These are phyloP conservation scores for Malus hybrid DNA, from an alignment of 331 rosid genomes.

Conservation along the genomic window DNA sequence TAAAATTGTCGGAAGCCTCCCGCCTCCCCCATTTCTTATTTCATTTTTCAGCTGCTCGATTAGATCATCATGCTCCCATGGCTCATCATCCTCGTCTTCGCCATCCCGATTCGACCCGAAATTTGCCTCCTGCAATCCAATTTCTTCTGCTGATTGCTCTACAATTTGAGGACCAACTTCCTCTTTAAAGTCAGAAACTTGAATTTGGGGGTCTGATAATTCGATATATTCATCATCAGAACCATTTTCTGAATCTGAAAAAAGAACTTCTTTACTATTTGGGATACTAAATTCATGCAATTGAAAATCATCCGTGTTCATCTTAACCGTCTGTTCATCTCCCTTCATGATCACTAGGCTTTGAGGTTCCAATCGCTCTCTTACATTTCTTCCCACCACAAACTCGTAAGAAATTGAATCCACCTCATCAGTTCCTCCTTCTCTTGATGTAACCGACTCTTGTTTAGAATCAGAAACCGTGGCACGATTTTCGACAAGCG, in stretches of 20 bases:
- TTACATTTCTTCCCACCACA: conserved; percentile 17
- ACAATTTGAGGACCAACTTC: neutral
- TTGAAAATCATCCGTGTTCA: neutral
- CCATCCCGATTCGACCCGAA: conserved; percentile 22
- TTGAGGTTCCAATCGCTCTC: conserved; percentile 15
- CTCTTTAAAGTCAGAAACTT: conserved; percentile 1
- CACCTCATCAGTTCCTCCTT: neutral
- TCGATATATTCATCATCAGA: conserved; percentile 28
- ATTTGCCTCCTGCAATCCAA: conserved; percentile 13
- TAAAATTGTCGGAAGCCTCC: conserved; percentile 69
- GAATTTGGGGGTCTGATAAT: conserved; percentile 3
- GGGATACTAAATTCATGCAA: neutral
- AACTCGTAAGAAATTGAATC: conserved; percentile 16
- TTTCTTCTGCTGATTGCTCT: conserved; percentile 12
- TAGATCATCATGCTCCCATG: conserved; percentile 65
- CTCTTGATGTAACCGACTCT: conserved; percentile 5
- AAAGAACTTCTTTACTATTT: too few relatives aligned
- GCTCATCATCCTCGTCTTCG: conserved; percentile 25
- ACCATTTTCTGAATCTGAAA: neutral
- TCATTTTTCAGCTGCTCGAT: conserved; percentile 70
- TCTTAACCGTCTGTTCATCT: neutral
- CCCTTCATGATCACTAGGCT: neutral
- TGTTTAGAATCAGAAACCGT: conserved; percentile 15
- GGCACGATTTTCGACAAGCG: conserved; percentile 10
- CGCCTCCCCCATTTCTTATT: conserved; percentile 50